A percentile compares a stretch with the other conserved stretches of the same genome.
Evolutionary conservation across 2,329 filamentous ascomycete genomes (phyloP).

Genomic region (Trichocomaceae sp.): DNA sequence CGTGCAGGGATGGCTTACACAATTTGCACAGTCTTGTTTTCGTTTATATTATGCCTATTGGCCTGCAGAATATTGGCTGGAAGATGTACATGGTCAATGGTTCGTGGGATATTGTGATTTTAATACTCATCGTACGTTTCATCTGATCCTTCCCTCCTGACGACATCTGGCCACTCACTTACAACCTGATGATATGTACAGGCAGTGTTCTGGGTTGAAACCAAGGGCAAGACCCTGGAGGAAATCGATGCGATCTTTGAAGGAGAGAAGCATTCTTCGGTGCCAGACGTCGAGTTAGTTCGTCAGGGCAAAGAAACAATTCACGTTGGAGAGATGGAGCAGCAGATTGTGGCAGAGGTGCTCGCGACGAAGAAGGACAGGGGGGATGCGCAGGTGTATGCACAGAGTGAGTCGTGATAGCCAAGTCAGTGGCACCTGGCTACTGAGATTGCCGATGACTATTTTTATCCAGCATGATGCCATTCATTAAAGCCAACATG

Average conservation of each 20-base stretch:
- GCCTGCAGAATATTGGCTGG: conserved; percentile 39
- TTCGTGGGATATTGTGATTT: conserved; percentile 32
- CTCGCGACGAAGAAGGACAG: not conserved
- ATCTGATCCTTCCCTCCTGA: not conserved
- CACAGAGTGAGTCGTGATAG: too few species aligned
- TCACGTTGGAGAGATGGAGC: conserved; percentile 10
- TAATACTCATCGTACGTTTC: conserved; percentile 31
- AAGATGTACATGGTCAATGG: conserved; percentile 46
- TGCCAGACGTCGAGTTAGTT: conserved; percentile 12
- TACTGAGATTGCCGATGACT: too few species aligned
- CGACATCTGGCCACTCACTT: not conserved
- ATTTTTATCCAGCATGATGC: too few species aligned
- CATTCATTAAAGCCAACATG: too few species aligned
- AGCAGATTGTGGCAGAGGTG: conserved; percentile 10
- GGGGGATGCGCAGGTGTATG: not conserved
- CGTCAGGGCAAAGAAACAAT: conserved; percentile 9
- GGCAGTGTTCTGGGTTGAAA: conserved; percentile 20
- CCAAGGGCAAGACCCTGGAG: conserved; percentile 27
- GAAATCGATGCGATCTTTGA: conserved; percentile 27
- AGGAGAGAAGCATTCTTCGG: conserved; percentile 14
- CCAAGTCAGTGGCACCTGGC: too few species aligned
- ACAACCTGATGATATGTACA: not conserved
- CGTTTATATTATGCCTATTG: conserved; percentile 40
- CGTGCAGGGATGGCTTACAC: not conserved
- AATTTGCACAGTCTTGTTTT: conserved; percentile 27